Conservation (phyloP, 345 rosid species). For the Rhodamnia argentea region DNA sequence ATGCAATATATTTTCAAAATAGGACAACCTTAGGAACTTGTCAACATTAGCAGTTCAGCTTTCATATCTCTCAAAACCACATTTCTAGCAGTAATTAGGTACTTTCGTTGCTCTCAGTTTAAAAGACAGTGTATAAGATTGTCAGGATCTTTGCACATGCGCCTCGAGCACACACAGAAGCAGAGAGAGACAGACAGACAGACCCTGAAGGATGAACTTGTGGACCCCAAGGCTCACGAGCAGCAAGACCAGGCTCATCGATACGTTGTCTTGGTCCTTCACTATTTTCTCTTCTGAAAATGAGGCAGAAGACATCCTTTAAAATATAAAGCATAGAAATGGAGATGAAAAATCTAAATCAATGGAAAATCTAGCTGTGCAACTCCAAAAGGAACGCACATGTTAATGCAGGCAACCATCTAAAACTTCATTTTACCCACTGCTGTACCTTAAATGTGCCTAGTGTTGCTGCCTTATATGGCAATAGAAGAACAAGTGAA, state of each 20-base stretch:
- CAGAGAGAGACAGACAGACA: not conserved
- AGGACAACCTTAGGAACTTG: not conserved
- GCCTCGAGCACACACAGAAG: rapidly evolving
- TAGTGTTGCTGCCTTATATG: not conserved
- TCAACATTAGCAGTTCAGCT: not conserved
- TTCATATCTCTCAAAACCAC: not conserved
- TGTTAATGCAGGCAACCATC: not conserved
- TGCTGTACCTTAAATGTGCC: not conserved
- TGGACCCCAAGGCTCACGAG: constrained; percentile 26
- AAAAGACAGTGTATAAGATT: not conserved
- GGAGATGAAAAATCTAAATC: not conserved
- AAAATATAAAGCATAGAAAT: not conserved
- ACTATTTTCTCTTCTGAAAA: constrained; percentile 28
- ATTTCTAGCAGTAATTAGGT: not conserved
- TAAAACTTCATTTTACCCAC: not conserved
- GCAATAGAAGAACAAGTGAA: not conserved
- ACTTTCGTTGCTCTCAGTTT: not conserved
- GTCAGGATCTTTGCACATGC: not conserved
- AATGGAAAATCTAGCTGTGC: not conserved
- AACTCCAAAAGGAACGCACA: not conserved
- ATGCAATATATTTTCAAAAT: not conserved
- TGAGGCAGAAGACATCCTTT: not conserved
- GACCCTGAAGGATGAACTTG: constrained; percentile 60
- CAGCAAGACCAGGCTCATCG: constrained; percentile 8
- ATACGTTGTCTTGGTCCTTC: constrained; percentile 15